Base-by-base conservation (phyloP, 495 filamentous ascomycete species). In the Lasiosphaeria miniovina region DNA sequence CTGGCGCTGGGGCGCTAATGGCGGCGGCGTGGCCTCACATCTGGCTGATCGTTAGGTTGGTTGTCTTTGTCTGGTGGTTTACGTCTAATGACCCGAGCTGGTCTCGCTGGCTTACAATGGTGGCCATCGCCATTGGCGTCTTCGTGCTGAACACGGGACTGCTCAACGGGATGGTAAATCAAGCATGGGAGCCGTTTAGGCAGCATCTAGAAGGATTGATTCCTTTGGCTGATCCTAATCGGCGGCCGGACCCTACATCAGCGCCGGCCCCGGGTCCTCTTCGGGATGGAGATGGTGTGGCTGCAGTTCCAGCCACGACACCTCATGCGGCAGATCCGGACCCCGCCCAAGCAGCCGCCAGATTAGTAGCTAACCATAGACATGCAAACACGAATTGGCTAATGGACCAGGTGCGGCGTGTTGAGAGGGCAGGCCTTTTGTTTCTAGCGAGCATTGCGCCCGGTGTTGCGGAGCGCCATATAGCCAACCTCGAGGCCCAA, bases 391-490 rank as follows among this genome's bases (percentile, higher is more conserved):
- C 69, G 17, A 75, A 70, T 31, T 84, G 86, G 82, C 49, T 86
- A 10, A 68, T 79, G 62, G 75, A 86, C 45, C 79, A 80, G 36
- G 65, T 89, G 11, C 77, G 89, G 62, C 76, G 85, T 12, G 70
- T 83, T 11, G 92, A 96, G 69, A 82, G 91, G 54, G 88, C 89
- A 12, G 69, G 89, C n/a, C 83, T 91, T 12, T 75, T 96, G 36
- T 93, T 96, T 65, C 71, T 96, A 40, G 90, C 91, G 6, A 94
- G 89, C 73, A 75, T 96, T 54, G 84, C 90, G 35, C 92, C 92
- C 0, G 92, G 92, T 7, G 79, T 96, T 12, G 90, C 91, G 0
- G 92, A 96, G 71, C 75, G 90, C 49, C 88, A 94, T 66, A 90
- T 96, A 49, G 80, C 82, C 59, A 86, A 84, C 40, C 78, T 86